phyloP scores from a whole-genome alignment of 371 early-diverging fungal genomes.

The Blyttiomyces sp. region DNA sequence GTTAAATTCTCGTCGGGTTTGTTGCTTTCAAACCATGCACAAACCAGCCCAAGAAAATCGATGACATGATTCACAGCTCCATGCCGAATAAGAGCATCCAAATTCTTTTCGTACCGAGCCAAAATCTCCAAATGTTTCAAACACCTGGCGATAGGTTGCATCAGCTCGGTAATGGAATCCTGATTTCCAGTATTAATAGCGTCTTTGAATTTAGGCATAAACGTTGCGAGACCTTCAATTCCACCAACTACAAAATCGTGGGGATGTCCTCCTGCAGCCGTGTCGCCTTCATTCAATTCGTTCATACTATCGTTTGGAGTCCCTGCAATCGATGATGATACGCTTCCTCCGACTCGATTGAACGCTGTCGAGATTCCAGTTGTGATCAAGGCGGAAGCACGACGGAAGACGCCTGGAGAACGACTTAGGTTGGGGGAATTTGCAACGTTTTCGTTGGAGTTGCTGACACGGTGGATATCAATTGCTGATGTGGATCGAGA shows the following conservation, averaged over 20 bases:
- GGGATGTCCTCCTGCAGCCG: slow-evolving; percentile 2
- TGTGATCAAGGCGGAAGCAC: background rate
- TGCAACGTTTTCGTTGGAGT: too few species aligned
- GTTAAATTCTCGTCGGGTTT: background rate
- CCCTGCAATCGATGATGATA: background rate
- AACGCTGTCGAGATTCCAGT: background rate
- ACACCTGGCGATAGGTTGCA: background rate
- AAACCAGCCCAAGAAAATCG: background rate
- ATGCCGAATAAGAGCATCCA: slow-evolving; percentile 30
- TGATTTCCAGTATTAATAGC: background rate
- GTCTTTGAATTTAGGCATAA: background rate
- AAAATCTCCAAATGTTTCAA: slow-evolving; percentile 27
- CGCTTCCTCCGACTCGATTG: background rate
- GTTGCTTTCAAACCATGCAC: background rate
- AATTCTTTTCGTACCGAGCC: slow-evolving; percentile 27
- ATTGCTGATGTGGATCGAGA: background rate
- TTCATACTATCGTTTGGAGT: background rate
- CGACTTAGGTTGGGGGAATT: background rate
- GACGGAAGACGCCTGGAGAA: background rate
- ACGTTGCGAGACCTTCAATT: background rate
- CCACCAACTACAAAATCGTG: slow-evolving; percentile 10
- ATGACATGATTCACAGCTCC: slow-evolving; percentile 13
- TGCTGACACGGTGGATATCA: background rate
- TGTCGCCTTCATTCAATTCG: too few species aligned
- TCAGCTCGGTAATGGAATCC: background rate